phyloP scores from a whole-genome alignment of 2,329 filamentous ascomycete genomes.

The Aspergillus melleus region DNA sequence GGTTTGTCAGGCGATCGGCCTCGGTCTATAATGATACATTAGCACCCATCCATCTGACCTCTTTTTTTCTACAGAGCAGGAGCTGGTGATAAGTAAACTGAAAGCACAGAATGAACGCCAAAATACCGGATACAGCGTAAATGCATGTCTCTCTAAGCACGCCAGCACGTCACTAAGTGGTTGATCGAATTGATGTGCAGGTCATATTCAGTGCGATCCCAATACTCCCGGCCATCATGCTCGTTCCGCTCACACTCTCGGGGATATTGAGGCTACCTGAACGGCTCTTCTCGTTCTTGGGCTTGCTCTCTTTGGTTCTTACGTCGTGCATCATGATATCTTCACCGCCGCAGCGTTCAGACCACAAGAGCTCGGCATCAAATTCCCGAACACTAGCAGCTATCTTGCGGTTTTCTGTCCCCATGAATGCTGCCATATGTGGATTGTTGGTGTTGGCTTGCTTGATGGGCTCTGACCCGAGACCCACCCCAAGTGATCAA shows the following conservation, averaged over 20 bases:
- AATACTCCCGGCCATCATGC: slow-evolving; percentile 31
- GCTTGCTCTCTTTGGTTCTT: slow-evolving; percentile 37
- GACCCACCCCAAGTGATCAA: slow-evolving; percentile 19
- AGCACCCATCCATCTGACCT: not conserved
- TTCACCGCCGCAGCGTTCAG: slow-evolving; percentile 25
- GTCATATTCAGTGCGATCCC: slow-evolving; percentile 40
- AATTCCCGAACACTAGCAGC: slow-evolving; percentile 19
- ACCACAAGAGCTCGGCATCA: slow-evolving; percentile 30
- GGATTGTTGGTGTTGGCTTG: slow-evolving; percentile 31
- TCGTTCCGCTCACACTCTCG: slow-evolving; percentile 34
- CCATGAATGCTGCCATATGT: slow-evolving; percentile 31
- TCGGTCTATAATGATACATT: not conserved
- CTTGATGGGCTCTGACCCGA: slow-evolving; percentile 15
- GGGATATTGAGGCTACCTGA: slow-evolving; percentile 17
- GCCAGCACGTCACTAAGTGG: not conserved
- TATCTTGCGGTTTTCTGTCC: slow-evolving; percentile 25
- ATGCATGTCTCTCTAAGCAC: not conserved
- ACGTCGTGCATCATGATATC: slow-evolving; percentile 41
- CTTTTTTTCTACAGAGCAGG: slow-evolving; percentile 37
- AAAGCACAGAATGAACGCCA: slow-evolving; percentile 37
- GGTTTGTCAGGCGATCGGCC: slow-evolving; percentile 47
- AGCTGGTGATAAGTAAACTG: slow-evolving; percentile 40
- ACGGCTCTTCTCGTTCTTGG: slow-evolving; percentile 31
- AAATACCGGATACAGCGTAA: slow-evolving; percentile 44
- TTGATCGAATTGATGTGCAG: slow-evolving; percentile 16